Evolutionary conservation across 2,329 filamentous ascomycete species (phyloP), one percentile per base, ranked within the genome.

Genomic region (Rosellinia necatrix): DNA sequence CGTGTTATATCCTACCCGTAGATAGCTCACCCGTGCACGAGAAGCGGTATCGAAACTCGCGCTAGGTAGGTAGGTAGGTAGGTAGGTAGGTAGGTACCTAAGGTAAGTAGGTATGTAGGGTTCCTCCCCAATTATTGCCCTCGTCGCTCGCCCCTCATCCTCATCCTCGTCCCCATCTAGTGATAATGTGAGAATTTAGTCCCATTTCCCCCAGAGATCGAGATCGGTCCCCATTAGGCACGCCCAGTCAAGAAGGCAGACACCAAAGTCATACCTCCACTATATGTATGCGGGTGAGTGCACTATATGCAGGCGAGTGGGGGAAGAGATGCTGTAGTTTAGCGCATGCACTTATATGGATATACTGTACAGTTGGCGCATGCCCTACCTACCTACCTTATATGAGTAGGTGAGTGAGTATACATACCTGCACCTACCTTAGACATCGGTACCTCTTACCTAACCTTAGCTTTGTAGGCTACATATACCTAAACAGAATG

Each of bases 121-220:
- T 19, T 48, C 27, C 32, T 43, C 43, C 30, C 54, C 46, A 34
- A 43, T 15, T 40, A 43, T 15, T 25, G 44, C 25, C 15, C 49
- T n/a, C n/a, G n/a, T n/a, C n/a, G n/a, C n/a, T n/a, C n/a, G n/a
- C n/a, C n/a, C n/a, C n/a, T n/a, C n/a, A n/a, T n/a, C n/a, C n/a
- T n/a, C n/a, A n/a, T n/a, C n/a, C 43, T 40, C 35, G 49, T 41
- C 44, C 34, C 55, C 55, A 49, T 53, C 53, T 32, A 46, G 42
- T 40, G 22, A 38, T n/a, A n/a, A n/a, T n/a, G n/a, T n/a, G n/a
- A n/a, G n/a, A n/a, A n/a, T n/a, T n/a, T n/a, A n/a, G n/a, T n/a
- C n/a, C n/a, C n/a, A n/a, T n/a, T 58, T 55, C 43, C 56, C 56
- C 51, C 51, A 42, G 37, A 38, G 21, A 35, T 52, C 56, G 6